Evolutionary conservation across 192 early-diverging fungal species (phyloP).

Genomic region (Phlyctochytrium planicorne): DNA sequence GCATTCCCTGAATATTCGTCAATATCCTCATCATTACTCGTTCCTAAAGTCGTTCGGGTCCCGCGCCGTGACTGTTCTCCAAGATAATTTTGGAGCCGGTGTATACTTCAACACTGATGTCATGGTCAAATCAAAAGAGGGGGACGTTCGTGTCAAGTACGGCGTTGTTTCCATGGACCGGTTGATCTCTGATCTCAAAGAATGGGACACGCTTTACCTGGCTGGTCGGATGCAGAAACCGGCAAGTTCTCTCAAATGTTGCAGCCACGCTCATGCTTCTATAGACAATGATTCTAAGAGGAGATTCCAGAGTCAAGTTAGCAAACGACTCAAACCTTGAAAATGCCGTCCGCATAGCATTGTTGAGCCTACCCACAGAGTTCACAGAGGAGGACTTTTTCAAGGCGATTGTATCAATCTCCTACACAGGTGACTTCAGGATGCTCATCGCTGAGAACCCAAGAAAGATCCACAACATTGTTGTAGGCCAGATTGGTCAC

Average conservation of each 20-base stretch:
- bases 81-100: constrained; percentile 85
- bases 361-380: constrained; percentile 77
- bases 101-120: constrained; percentile 97
- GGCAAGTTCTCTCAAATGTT: constrained; percentile 40
- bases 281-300: constrained; percentile 72
- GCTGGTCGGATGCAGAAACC: constrained; percentile 98
- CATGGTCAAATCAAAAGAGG: constrained; percentile 77
- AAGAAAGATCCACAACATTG: constrained; percentile 93
- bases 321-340: constrained; percentile 84
- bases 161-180: constrained; percentile 92
- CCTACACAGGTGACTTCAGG: constrained; percentile 91
- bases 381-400: constrained; percentile 85
- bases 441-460: constrained; percentile 93
- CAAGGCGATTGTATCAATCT: constrained; percentile 76
- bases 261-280: background rate
- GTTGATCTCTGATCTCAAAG: constrained; percentile 80
- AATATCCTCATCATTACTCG: constrained; percentile 93
- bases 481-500: constrained; percentile 68
- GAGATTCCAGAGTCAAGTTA: constrained; percentile 71
- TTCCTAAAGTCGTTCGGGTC: constrained; percentile 72
- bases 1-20: constrained; percentile 95
- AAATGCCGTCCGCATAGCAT: constrained; percentile 77
- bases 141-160: constrained; percentile 72
- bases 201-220: constrained; percentile 95
- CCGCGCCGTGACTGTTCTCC: constrained; percentile 66